Percentiles rank a stretch among this genome's conserved stretches.
Conservation (phyloP, 2,329 filamentous ascomycete genomes). For the Claviceps lovelessii region DNA sequence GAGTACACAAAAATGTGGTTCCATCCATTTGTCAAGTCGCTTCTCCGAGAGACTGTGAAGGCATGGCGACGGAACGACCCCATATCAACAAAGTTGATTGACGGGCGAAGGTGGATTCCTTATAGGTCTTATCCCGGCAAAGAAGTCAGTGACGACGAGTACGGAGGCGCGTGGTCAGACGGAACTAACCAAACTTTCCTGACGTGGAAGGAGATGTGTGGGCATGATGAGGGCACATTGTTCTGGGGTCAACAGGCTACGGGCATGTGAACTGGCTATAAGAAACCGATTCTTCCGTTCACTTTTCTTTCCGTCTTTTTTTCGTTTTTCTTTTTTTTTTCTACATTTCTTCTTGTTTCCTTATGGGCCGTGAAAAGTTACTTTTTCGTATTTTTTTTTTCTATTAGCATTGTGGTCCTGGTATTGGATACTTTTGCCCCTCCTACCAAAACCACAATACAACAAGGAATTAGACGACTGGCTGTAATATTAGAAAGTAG, state of each 20-base stretch:
- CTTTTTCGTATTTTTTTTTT: not conserved
- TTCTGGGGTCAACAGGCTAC: constrained; percentile 12
- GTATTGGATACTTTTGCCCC: not conserved
- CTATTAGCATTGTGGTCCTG: not conserved
- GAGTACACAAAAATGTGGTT: constrained; percentile 26
- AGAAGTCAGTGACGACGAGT: constrained; percentile 4
- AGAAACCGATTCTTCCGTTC: not conserved
- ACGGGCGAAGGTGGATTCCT: constrained; percentile 18
- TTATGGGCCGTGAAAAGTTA: too few relatives aligned
- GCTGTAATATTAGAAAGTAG: too few relatives aligned
- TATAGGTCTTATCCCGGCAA: constrained; percentile 7
- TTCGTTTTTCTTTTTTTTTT: not conserved
- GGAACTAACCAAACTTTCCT: constrained; percentile 12
- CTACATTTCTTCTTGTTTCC: not conserved
- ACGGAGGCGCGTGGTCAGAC: constrained; percentile 14
- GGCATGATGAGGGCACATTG: constrained; percentile 10
- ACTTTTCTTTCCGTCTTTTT: not conserved
- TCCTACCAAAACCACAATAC: too few relatives aligned
- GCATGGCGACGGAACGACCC: constrained; percentile 11
- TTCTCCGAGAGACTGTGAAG: constrained; percentile 16
- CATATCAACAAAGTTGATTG: constrained; percentile 15
- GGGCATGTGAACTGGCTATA: not conserved
- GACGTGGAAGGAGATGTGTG: constrained; percentile 15
- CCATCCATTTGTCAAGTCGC: constrained; percentile 17
- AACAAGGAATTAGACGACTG: too few relatives aligned